Conservation (phyloP, 305 asterid species). For the Ajuga reptans region DNA sequence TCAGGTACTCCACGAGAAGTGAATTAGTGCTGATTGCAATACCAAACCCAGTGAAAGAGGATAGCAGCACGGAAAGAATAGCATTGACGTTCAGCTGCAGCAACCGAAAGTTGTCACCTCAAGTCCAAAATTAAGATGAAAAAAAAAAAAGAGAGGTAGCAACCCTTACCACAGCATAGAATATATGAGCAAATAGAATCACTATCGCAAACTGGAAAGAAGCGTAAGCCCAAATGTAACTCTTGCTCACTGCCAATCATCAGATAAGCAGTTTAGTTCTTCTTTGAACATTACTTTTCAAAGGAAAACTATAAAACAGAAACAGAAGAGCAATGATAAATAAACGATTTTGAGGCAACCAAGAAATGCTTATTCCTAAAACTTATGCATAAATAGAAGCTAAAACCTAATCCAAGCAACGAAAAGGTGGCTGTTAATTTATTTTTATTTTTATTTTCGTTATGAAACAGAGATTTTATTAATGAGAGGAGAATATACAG, state of each 20-base stretch:
- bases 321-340: background rate
- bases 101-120: background rate
- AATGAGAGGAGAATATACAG: too few relatives aligned
- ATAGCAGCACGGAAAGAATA: conserved; percentile 74
- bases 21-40: conserved; percentile 90
- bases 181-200: conserved; percentile 84
- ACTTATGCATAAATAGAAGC: background rate
- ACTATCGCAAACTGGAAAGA: conserved; percentile 92
- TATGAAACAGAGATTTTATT: too few relatives aligned
- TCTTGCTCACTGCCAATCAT: conserved; percentile 71
- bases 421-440: background rate
- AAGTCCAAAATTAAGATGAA: background rate
- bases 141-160: background rate
- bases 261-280: conserved; percentile 1
- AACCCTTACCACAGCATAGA: conserved; percentile 63
- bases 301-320: background rate
- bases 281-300: conserved; percentile 1
- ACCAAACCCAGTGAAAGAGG: conserved; percentile 94
- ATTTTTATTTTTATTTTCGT: too few relatives aligned
- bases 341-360: background rate
- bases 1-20: conserved; percentile 71
- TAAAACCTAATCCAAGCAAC: background rate
- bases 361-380: background rate
- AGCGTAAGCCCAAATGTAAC: conserved; percentile 93
- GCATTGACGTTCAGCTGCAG: conserved; percentile 75